Evolutionary conservation across 2,329 filamentous ascomycete genomes (phyloP), one percentile per base, ranked within the genome.

Genomic region (Reticulascus tulasneorum): DNA sequence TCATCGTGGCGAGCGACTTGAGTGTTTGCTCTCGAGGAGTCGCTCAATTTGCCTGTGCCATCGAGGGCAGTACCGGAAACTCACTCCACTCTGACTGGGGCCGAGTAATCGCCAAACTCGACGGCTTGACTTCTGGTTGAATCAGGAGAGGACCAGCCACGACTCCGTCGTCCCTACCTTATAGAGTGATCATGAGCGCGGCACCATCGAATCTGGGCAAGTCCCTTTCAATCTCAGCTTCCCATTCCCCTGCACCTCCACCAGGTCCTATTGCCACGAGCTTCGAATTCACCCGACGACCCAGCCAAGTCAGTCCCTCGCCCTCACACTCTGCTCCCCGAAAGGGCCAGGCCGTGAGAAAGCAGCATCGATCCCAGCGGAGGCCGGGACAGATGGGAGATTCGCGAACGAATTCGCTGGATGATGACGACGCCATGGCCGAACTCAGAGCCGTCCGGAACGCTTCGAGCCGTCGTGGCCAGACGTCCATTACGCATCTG

Each of bases 401-500:
- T 24, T 23, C 24, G 10, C 53, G 63, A 30, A 68, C 49, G 25
- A 47, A 50, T 33, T 50, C 49, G 17, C 48, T 51, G 8, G 75
- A 84, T 57, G 82, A 90, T 67, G 89, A 95, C 67, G 89, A 95
- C 76, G 79, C 79, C 52, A 82, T 94, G 77, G 88, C 81, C 47
- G 89, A 96, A 68, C 72, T 90, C 44, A 65, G 73, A 46, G 74
- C 73, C 15, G 60, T 79, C 39, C 67, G 73, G 39, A 79, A 77
- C 47, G 60, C 73, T 10, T 71, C 69, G n/a, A 75, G 73, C 54
- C 83, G 93, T 40, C 87, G 93, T 52, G 93, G 93, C 35, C 91
- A 96, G 63, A 96, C 89, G 35, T 94, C 87, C 53, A 98, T 98
- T 57, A 97, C 93, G 25, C 93, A 98, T 62, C 68, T 98, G 38